phyloP scores from a whole-genome alignment of 2,329 filamentous ascomycete species.

The Xylariaceae sp. region DNA sequence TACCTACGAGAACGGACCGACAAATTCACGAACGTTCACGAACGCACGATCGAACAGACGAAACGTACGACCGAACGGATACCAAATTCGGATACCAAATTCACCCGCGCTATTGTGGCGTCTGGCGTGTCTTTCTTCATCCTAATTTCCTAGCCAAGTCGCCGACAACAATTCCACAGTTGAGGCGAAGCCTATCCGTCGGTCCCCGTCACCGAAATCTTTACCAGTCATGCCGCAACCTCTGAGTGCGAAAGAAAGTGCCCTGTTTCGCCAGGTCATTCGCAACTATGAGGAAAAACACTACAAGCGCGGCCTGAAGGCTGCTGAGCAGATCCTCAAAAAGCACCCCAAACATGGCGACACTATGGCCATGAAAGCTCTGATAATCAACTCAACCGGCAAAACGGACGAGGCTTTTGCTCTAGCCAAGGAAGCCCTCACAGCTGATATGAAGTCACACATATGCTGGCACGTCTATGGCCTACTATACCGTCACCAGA shows the following conservation, averaged over 20 bases:
- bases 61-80: neutral
- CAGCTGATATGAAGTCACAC: slow-evolving; percentile 97
- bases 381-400: slow-evolving; percentile 89
- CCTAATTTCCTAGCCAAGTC: neutral
- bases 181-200: neutral
- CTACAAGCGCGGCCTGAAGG: slow-evolving; percentile 91
- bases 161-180: neutral
- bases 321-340: slow-evolving; percentile 90
- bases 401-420: slow-evolving; percentile 92
- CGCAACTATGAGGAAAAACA: slow-evolving; percentile 98
- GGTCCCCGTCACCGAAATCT: neutral
- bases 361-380: slow-evolving; percentile 96
- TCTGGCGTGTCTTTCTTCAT: neutral
- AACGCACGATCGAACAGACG: neutral
- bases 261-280: slow-evolving; percentile 91
- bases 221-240: slow-evolving; percentile 58
- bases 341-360: slow-evolving; percentile 96
- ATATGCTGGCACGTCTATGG: slow-evolving; percentile 99
- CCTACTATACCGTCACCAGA: slow-evolving; percentile 82
- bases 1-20: neutral
- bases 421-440: slow-evolving; percentile 85
- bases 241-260: slow-evolving; percentile 79
- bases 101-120: neutral
- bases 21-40: neutral
- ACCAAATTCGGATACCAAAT: too few relatives aligned